Evolutionary conservation across 2,329 filamentous ascomycete genomes (phyloP).

Genomic region (Trichophyton schoenleinii): DNA sequence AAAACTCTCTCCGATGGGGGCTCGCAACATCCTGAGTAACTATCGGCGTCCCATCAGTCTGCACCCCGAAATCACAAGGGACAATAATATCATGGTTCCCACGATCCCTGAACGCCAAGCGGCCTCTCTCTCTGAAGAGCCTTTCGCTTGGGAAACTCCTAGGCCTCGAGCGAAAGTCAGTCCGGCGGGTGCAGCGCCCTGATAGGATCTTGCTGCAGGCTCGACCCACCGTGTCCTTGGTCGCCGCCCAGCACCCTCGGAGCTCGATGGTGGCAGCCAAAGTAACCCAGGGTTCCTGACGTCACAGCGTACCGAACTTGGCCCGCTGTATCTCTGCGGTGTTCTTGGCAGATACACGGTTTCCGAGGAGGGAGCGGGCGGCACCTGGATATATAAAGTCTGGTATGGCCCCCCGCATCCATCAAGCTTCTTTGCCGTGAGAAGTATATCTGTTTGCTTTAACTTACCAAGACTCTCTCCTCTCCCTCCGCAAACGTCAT

Average conservation of each 20-base stretch:
- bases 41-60: neutral
- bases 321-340: neutral
- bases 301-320: neutral
- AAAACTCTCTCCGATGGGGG: neutral
- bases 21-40: neutral
- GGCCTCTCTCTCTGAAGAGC: neutral
- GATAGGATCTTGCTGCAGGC: neutral
- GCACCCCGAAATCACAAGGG: neutral
- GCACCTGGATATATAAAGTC: neutral
- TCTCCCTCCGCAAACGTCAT: constrained; percentile 46
- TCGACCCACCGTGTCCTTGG: neutral
- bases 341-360: neutral
- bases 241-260: neutral
- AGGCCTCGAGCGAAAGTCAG: neutral
- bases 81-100: neutral
- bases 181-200: neutral
- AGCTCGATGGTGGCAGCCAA: no score
- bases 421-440: neutral
- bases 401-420: neutral
- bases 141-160: neutral
- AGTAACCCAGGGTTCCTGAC: neutral
- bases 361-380: neutral
- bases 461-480: constrained; percentile 31
- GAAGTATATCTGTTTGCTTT: neutral
- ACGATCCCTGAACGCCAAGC: neutral